Conservation (phyloP, 2,329 filamentous ascomycete species). For the Hymenoscyphus linearis region DNA sequence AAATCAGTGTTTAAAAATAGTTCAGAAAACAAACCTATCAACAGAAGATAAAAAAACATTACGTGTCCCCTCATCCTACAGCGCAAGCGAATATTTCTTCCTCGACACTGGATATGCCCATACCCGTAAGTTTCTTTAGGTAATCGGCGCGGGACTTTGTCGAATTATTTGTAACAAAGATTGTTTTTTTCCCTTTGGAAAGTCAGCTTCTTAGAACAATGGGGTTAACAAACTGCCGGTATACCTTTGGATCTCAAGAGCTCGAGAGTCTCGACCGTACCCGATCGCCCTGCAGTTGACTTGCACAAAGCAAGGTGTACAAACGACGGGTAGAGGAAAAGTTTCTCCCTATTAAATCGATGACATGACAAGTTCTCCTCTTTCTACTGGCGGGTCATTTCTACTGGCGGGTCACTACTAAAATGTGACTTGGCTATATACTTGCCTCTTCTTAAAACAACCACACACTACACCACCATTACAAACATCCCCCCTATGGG, state of each 20-base stretch:
- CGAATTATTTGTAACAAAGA: slow-evolving; percentile 99
- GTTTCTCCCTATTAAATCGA: neutral
- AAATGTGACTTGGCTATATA: neutral
- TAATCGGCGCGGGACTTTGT: slow-evolving; percentile 94
- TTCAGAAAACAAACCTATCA: too few relatives aligned
- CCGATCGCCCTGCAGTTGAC: neutral
- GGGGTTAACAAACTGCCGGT: neutral
- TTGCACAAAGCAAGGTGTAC: neutral
- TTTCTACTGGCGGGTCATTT: too few relatives aligned
- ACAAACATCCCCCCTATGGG: neutral
- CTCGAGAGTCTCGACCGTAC: slow-evolving; percentile 74
- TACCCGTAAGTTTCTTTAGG: slow-evolving; percentile 76
- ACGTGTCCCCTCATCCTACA: too few relatives aligned
- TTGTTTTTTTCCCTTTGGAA: slow-evolving; percentile 71
- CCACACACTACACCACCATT: neutral
- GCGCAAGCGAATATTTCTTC: slow-evolving; percentile 93
- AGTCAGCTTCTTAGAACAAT: slow-evolving; percentile 5
- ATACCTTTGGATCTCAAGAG: slow-evolving; percentile 72
- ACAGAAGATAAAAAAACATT: too few relatives aligned
- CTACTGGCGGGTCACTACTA: neutral
- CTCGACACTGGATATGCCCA: slow-evolving; percentile 73
- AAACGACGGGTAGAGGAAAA: neutral
- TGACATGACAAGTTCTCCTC: neutral
- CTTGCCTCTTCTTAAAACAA: neutral
- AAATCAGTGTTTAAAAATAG: too few relatives aligned